Evolutionary conservation across 83 land plant species (phyloP), one percentile per base, ranked within the genome.

Genomic region (Diphasiastrum complanatum): DNA sequence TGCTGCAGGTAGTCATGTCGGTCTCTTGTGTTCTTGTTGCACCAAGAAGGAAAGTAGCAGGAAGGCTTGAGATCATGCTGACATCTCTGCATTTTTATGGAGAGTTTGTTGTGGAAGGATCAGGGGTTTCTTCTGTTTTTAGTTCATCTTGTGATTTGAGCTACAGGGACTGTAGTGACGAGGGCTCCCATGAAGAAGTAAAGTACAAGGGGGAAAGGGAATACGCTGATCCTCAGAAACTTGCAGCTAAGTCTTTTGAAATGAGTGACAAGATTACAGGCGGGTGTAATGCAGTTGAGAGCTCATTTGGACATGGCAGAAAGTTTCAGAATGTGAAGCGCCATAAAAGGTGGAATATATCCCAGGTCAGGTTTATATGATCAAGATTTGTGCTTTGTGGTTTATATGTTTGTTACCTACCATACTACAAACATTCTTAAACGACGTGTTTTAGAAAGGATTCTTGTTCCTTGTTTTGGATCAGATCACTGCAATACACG

Each of bases 61-160:
- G 97, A 31, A 76, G 71, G 32, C 61, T 95, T 53, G 82, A 86
- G 51, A 70, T 95, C 10, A 84, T 77, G 83, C 78, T 71, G 53
- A 58, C 61, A 57, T 72, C 75, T 24, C 59, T 95, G 63, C 96
- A 89, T 68, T 89, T 95, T 56, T 81, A 78, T 74, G 87, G 81
- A 45, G 95, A 95, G 46, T 81, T 89, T 81, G 63, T 84, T 69
- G 89, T 95, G 25, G 99, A 90, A 67, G 99, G 99, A 63, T 84
- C 97, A 37, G 99, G 82, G 47, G 99, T 93, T 12, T 83, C 95
- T 33, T 79, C 79, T 26, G 85, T 84, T 40, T 86, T 95, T 63
- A 86, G 68, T 26, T 63, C 63, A 14, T 71, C 79, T 33, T 48
- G 68, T 60, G 78, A 53, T 29, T 61, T 69, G 29, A 76, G 61